Evolutionary conservation across 495 filamentous ascomycete species (phyloP), one percentile per base, ranked within the genome.

Genomic region (Neurospora sp.): DNA sequence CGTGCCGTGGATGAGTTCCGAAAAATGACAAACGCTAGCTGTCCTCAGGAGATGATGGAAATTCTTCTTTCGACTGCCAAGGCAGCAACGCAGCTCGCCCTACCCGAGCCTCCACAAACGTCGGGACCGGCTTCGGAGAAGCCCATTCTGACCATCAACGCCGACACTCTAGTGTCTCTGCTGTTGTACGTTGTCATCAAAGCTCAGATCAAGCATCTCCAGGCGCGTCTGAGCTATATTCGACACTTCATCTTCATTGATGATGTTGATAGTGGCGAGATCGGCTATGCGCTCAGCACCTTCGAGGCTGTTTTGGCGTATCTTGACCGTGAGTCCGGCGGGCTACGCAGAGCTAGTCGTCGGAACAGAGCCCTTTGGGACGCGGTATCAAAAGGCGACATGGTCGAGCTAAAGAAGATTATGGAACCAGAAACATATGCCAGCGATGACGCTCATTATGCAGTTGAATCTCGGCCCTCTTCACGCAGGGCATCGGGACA

Each of bases 291-390:
- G 7, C 83, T 99, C 40, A 98, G 95, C 78, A 99, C 96, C 1
- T 92, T 97, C 69, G 96, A 99, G 82, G 96, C 93, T 1, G 96
- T 99, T 5, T 83, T 99, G 14, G 92, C 94, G 10, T 98, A 99
- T 81, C 87, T 99, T 20, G 87, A 91, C 27, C 89, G 89, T 37
- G 94, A 97, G 75, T 94, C 94, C 0, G 91, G 89, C 22, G 92
- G 89, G 27, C 81, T 99, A 42, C 88, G 93, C 72, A 90, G 89
- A 77, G 92, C 94, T 12, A 99, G 96, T 80, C 86, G 88, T 68
- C 86, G 93, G 16, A 99, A 99, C 78, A 90, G 90, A 78, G 88
- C 89, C 7, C 83, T 99, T 12, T 99, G 96, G 96, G 90, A 95
- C 79, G 93, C 94, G 31, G 90, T 90, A 7, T 91, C 88, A 68